A percentile compares a stretch with the other conserved stretches of the same genome.
Evolutionary conservation across 2,329 filamentous ascomycete species (phyloP).

Genomic region (Sclerotinia glacialis): DNA sequence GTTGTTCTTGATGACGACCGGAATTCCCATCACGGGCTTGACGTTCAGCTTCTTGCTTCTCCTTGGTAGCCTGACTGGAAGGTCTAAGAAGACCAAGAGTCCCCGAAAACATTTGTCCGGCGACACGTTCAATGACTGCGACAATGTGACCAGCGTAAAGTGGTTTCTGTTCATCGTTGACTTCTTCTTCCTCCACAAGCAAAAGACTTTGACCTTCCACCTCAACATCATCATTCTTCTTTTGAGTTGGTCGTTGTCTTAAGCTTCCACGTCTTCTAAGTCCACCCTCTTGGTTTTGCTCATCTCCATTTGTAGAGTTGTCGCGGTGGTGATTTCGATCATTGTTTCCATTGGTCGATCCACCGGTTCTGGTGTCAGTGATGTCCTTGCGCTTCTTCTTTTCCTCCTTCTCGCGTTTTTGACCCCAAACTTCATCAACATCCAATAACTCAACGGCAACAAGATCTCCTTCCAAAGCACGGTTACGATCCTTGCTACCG

Average conservation of each 20-base stretch:
- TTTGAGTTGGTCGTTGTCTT: constrained; percentile 93
- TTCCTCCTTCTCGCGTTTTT: constrained; percentile 99
- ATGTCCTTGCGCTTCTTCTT: constrained; percentile 99
- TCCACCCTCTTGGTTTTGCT: constrained; percentile 62
- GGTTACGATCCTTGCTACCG: constrained; percentile 97
- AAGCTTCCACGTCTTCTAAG: constrained; percentile 91
- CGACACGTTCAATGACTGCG: constrained; percentile 92
- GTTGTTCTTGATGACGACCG: constrained; percentile 70
- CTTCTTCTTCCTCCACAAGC: constrained; percentile 96
- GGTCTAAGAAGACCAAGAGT: constrained; percentile 91
- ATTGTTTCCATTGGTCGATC: constrained; percentile 70
- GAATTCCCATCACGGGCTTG: constrained; percentile 80
- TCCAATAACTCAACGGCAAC: constrained; percentile 95
- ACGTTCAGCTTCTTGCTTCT: constrained; percentile 97
- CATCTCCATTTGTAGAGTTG: constrained; percentile 61
- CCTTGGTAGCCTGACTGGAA: constrained; percentile 97
- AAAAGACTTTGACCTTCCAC: constrained; percentile 96
- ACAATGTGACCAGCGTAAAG: constrained; percentile 96
- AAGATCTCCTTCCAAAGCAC: constrained; percentile 91
- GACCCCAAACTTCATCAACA: constrained; percentile 96
- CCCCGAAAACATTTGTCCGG: constrained; percentile 98
- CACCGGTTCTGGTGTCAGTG: constrained; percentile 79
- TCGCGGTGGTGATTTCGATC: constrained; percentile 49
- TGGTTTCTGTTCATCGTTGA: constrained; percentile 97
- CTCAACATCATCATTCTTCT: constrained; percentile 99